Evolutionary conservation across 768 basidiomycete genomes (phyloP).

Genomic region (Leccinum pellstonianum): DNA sequence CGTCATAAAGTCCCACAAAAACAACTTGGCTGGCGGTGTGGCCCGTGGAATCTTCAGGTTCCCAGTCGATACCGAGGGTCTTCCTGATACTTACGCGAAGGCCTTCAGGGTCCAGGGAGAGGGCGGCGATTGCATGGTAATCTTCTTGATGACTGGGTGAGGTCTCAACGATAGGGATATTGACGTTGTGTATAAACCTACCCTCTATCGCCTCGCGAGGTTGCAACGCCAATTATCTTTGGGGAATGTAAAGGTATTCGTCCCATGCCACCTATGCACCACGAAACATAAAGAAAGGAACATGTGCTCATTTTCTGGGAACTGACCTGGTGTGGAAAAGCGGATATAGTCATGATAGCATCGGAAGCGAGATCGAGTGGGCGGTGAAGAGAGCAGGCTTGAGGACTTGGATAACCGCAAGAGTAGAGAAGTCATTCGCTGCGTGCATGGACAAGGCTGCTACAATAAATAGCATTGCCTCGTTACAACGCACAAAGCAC

Average conservation of each 20-base stretch:
- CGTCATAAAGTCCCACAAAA: slow-evolving; percentile 90
- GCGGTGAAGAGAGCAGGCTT: slow-evolving; percentile 5
- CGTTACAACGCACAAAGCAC: slow-evolving; percentile 9
- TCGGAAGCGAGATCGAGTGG: slow-evolving; percentile 23
- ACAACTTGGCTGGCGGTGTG: slow-evolving; percentile 71
- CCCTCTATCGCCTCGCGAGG: slow-evolving; percentile 76
- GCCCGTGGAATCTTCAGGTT: slow-evolving; percentile 52
- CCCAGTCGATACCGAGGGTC: slow-evolving; percentile 67
- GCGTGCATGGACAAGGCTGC: slow-evolving; percentile 22
- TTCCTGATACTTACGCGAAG: slow-evolving; percentile 63
- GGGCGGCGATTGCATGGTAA: slow-evolving; percentile 71
- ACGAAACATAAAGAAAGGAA: slow-evolving; percentile 9
- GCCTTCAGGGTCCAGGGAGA: slow-evolving; percentile 76
- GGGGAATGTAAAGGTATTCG: slow-evolving; percentile 74
- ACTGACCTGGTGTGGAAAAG: slow-evolving; percentile 45
- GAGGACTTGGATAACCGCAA: slow-evolving; percentile 21
- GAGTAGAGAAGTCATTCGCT: slow-evolving; percentile 30
- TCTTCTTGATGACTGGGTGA: slow-evolving; percentile 82
- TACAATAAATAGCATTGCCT: slow-evolving; percentile 32
- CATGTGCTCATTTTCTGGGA: slow-evolving; percentile 3
- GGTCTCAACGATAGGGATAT: slow-evolving; percentile 7
- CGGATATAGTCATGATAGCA: slow-evolving; percentile 73
- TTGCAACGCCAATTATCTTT: slow-evolving; percentile 74
- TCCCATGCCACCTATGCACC: slow-evolving; percentile 51
- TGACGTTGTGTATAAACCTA: slow-evolving; percentile 27